phyloP scores from a whole-genome alignment of 192 early-diverging fungal genomes.

The Linnemannia schmuckeri region DNA sequence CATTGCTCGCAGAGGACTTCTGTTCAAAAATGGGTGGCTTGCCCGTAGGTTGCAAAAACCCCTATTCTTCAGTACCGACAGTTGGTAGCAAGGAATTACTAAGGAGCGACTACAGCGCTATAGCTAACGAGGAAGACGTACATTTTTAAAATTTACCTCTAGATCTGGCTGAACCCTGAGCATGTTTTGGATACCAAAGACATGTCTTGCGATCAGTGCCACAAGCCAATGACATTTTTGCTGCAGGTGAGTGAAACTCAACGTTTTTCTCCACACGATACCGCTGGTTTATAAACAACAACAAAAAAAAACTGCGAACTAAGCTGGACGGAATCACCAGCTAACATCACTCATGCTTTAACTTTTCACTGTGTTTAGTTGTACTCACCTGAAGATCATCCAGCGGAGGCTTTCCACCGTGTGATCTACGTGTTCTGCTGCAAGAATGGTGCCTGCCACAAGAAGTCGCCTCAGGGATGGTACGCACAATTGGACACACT shows the following conservation, averaged over 20 bases:
- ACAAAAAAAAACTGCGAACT: neutral
- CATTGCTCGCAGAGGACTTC: constrained; percentile 72
- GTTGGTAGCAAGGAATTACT: neutral
- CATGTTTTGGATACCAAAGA: constrained; percentile 69
- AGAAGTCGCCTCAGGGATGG: constrained; percentile 65
- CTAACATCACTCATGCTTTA: neutral
- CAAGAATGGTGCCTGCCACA: constrained; percentile 87
- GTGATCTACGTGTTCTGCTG: constrained; percentile 95
- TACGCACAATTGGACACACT: constrained; percentile 16
- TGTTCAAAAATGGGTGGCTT: constrained; percentile 91
- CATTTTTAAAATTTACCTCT: neutral
- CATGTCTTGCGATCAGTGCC: constrained; percentile 80
- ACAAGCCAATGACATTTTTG: constrained; percentile 81
- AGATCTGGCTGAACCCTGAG: constrained; percentile 88
- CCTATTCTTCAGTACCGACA: constrained; percentile 5
- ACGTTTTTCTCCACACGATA: neutral
- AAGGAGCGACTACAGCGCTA: neutral
- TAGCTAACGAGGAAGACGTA: neutral
- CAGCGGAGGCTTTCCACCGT: constrained; percentile 89
- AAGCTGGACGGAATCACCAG: neutral
- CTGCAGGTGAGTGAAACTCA: constrained; percentile 74
- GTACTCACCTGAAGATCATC: constrained; percentile 93
- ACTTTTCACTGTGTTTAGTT: constrained; percentile 60
- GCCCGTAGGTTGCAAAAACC: constrained; percentile 65
- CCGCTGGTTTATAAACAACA: neutral